Conservation (phyloP, 1,284 basidiomycete genomes). For the Cryptococcus jaspeensis region DNA sequence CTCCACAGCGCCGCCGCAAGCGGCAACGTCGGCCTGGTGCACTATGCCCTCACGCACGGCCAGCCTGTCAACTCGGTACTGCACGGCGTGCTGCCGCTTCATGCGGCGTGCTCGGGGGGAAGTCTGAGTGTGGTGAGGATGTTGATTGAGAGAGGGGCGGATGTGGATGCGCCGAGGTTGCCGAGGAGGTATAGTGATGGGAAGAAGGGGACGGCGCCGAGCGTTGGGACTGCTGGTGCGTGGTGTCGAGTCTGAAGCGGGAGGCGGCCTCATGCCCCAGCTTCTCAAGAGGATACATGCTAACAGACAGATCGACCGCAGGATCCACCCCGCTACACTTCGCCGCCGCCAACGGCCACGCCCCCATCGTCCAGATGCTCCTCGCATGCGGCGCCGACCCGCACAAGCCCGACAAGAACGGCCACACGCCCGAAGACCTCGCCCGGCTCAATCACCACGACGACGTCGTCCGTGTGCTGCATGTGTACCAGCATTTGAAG, state of each 20-base stretch:
- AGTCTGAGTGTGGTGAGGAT: conserved; percentile 78
- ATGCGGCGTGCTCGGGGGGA: conserved; percentile 85
- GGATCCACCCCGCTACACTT: conserved; percentile 93
- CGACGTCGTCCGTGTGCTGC: conserved; percentile 49
- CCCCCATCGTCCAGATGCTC: conserved; percentile 67
- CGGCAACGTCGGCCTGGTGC: conserved; percentile 68
- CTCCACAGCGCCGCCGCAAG: conserved; percentile 84
- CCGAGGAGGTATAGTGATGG: conserved; percentile 74
- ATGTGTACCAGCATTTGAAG: conserved; percentile 43
- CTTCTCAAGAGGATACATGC: background rate
- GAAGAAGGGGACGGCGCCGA: conserved; percentile 56
- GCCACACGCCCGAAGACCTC: conserved; percentile 65
- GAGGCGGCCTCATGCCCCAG: no score
- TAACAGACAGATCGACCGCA: conserved; percentile 8
- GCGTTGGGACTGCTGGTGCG: conserved; percentile 63
- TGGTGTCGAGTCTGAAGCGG: background rate
- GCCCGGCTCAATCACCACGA: conserved; percentile 53
- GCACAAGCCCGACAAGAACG: conserved; percentile 78
- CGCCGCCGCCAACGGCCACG: conserved; percentile 86
- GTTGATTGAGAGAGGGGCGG: conserved; percentile 83
- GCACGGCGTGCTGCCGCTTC: conserved; percentile 85
- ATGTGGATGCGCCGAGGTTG: conserved; percentile 75
- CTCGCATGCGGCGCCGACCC: conserved; percentile 76
- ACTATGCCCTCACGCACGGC: conserved; percentile 75
- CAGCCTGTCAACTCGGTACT: conserved; percentile 91